Conservation (phyloP, 129 eudicot species). For the Smallanthus sonchifolius region DNA sequence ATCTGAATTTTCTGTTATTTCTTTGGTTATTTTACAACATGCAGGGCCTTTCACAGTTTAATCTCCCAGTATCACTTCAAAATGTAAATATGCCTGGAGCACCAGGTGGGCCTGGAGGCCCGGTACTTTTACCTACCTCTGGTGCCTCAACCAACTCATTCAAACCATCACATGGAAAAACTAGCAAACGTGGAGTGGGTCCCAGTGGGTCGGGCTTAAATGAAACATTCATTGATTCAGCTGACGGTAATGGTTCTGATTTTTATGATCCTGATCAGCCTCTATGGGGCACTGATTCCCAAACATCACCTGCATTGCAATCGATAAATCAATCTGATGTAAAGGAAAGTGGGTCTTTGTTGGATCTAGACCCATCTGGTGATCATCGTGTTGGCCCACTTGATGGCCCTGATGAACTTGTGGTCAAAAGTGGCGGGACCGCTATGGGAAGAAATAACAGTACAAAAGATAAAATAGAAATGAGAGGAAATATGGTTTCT, state of each 20-base stretch:
- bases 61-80: constrained; percentile 89
- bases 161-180: constrained; percentile 37
- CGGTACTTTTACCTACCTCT: constrained; percentile 51
- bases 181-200: constrained; percentile 32
- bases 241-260: constrained; percentile 51
- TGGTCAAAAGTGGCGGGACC: constrained; percentile 31
- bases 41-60: constrained; percentile 96
- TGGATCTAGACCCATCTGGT: constrained; percentile 45
- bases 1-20: constrained; percentile 25
- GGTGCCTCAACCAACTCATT: constrained; percentile 51
- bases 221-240: constrained; percentile 38
- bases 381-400: constrained; percentile 24
- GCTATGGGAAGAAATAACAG: constrained; percentile 52
- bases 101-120: constrained; percentile 54
- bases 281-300: constrained; percentile 70
- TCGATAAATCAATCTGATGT: constrained; percentile 35
- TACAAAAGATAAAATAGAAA: constrained; percentile 46
- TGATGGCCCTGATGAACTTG: constrained; percentile 46
- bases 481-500: constrained; percentile 43
- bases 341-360: constrained; percentile 35
- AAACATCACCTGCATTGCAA: constrained; percentile 46
- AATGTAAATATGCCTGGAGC: constrained; percentile 62
- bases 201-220: constrained; percentile 35
- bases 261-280: constrained; percentile 97
- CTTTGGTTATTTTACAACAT: constrained; percentile 31